These are phyloP conservation scores for Backusella morwellensis DNA, from an alignment of 192 early-diverging fungal genomes.

Conservation along the genomic window DNA sequence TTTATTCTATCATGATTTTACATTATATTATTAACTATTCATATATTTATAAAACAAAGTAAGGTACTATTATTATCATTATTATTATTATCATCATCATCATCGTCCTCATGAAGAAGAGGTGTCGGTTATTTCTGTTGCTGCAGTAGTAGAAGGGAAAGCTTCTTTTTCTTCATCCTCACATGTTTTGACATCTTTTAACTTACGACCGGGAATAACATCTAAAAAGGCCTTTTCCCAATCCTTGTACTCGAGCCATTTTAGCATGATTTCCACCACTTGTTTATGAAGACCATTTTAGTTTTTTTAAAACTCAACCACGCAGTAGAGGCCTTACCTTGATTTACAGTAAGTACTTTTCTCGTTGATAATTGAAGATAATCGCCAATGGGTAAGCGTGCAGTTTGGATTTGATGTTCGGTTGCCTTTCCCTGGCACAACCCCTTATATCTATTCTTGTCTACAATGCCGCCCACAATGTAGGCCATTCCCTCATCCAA, in stretches of 20 bases:
- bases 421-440: slow-evolving; percentile 80
- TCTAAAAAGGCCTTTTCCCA: slow-evolving; percentile 87
- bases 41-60: background rate
- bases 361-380: slow-evolving; percentile 78
- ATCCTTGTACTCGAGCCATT: slow-evolving; percentile 70
- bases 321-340: slow-evolving; percentile 47
- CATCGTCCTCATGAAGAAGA: background rate
- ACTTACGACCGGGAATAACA: slow-evolving; percentile 86
- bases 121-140: background rate
- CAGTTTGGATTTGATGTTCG: slow-evolving; percentile 67
- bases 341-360: slow-evolving; percentile 92
- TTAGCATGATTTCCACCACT: slow-evolving; percentile 89
- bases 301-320: background rate
- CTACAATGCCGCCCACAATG: slow-evolving; percentile 94
- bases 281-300: background rate
- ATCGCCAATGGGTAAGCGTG: slow-evolving; percentile 81
- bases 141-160: background rate
- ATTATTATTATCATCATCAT: background rate
- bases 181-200: slow-evolving; percentile 41
- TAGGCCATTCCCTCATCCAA: slow-evolving; percentile 79
- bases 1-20: background rate
- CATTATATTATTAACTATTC: background rate
- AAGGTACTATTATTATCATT: background rate
- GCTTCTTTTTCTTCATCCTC: background rate
- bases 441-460: slow-evolving; percentile 84